Conservation (phyloP, 2,329 filamentous ascomycete species). For the Calonectria henricotiae region DNA sequence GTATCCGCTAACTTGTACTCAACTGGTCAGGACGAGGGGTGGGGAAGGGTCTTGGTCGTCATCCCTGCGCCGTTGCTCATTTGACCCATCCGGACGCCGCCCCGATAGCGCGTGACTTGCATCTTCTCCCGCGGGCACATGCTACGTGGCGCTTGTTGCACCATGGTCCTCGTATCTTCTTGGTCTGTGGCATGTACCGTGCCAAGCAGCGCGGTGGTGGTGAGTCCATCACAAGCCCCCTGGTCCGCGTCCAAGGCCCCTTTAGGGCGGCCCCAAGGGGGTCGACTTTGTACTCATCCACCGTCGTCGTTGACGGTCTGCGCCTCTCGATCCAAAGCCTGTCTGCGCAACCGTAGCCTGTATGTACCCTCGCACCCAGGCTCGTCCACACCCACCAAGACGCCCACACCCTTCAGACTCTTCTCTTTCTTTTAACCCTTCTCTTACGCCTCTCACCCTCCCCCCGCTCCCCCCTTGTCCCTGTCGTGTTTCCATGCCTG, state of each 20-base stretch:
- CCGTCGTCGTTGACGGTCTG: conserved; percentile 25
- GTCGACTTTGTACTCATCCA: conserved; percentile 9
- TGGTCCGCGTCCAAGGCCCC: conserved; percentile 10
- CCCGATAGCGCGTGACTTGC: conserved; percentile 42
- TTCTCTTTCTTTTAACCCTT: conserved; percentile 42
- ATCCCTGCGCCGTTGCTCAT: conserved; percentile 38
- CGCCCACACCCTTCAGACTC: conserved; percentile 40
- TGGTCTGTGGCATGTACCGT: conserved; percentile 40
- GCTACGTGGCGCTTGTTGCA: conserved; percentile 12
- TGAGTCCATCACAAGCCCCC: conserved; percentile 35
- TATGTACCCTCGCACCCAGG: conserved; percentile 33
- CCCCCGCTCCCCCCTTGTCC: conserved; percentile 45
- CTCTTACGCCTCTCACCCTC: conserved; percentile 45
- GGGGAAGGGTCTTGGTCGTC: conserved; percentile 35
- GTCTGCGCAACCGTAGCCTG: conserved; percentile 5
- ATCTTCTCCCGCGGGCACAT: conserved; percentile 34
- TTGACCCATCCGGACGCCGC: conserved; percentile 42
- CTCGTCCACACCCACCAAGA: conserved; percentile 34
- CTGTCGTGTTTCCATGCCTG: conserved; percentile 57
- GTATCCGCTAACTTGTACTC: conserved; percentile 27
- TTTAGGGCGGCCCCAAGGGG: conserved; percentile 4
- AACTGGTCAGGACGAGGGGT: conserved; percentile 36
- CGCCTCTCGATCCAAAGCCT: conserved; percentile 29
- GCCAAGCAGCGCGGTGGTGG: conserved; percentile 36
- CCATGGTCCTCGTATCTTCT: conserved; percentile 38